Percentiles rank a stretch among this genome's conserved stretches.
Conservation (phyloP, 306 rosid genomes). For the Dryas alaskensis region DNA sequence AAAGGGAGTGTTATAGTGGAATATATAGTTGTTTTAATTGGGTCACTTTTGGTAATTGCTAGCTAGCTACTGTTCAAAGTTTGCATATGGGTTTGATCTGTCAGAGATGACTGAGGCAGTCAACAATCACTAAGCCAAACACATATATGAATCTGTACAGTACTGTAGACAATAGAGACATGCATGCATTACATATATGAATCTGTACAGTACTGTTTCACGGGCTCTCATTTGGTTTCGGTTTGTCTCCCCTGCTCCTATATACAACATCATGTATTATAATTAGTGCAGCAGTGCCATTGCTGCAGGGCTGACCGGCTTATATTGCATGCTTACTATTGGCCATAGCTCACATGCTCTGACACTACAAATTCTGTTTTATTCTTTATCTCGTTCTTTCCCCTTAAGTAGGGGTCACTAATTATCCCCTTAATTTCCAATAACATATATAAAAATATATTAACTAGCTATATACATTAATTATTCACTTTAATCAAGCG, state of each 20-base stretch:
- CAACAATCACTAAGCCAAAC: too few relatives aligned
- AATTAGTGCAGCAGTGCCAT: constrained; percentile 1
- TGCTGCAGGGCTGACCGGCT: constrained; percentile 21
- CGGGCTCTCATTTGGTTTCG: constrained; percentile 7
- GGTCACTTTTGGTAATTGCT: too few relatives aligned
- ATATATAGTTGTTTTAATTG: too few relatives aligned
- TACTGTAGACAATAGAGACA: too few relatives aligned
- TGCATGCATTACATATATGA: background rate
- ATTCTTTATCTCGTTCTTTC: constrained; percentile 48
- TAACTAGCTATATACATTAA: too few relatives aligned
- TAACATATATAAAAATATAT: background rate
- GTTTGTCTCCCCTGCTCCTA: background rate
- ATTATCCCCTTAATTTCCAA: constrained; percentile 4
- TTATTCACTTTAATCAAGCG: too few relatives aligned
- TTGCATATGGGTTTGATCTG: too few relatives aligned
- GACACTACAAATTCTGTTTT: constrained; percentile 51
- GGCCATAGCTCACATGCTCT: constrained; percentile 63
- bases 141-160: too few relatives aligned
- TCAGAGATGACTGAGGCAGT: too few relatives aligned
- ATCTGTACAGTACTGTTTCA: background rate
- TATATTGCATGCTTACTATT: constrained; percentile 4
- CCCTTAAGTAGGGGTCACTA: constrained; percentile 19
- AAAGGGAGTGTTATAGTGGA: background rate
- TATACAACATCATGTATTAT: background rate
- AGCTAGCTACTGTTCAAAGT: too few relatives aligned